Conservation (phyloP, 2,329 filamentous ascomycete species). For the Alternaria sp. region DNA sequence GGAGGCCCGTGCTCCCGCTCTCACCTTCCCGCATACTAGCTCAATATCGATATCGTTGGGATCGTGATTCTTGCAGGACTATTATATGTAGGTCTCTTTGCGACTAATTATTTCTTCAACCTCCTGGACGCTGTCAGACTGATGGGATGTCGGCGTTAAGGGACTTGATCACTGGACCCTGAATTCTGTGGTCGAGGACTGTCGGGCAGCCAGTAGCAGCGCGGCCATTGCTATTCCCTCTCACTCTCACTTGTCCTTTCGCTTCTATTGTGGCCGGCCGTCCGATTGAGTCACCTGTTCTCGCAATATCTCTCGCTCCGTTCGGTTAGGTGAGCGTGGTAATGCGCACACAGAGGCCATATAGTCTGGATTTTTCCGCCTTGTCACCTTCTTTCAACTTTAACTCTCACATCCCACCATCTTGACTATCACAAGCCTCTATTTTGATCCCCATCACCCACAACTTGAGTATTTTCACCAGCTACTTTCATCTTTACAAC, state of each 20-base stretch:
- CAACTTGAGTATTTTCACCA: not conserved
- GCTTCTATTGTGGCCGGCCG: not conserved
- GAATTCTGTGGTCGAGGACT: not conserved
- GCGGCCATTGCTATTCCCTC: not conserved
- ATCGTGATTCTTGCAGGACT: not conserved
- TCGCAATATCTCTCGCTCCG: not conserved
- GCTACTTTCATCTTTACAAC: not conserved
- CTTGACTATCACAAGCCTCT: not conserved
- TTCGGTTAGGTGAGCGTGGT: not conserved
- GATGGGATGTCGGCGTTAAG: not conserved
- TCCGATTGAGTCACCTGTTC: not conserved
- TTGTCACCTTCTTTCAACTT: not conserved
- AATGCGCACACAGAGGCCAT: not conserved
- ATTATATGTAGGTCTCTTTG: not conserved
- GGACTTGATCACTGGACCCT: not conserved
- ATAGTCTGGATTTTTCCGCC: not conserved
- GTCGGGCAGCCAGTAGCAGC: not conserved
- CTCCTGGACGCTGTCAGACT: not conserved
- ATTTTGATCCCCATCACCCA: not conserved
- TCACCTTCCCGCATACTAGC: not conserved
- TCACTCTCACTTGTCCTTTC: not conserved
- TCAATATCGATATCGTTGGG: not conserved
- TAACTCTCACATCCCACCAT: not conserved
- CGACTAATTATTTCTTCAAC: not conserved
- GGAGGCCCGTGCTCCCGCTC: not conserved